Conservation (phyloP, 768 basidiomycete species). For the Pisolithus marmoratus region DNA sequence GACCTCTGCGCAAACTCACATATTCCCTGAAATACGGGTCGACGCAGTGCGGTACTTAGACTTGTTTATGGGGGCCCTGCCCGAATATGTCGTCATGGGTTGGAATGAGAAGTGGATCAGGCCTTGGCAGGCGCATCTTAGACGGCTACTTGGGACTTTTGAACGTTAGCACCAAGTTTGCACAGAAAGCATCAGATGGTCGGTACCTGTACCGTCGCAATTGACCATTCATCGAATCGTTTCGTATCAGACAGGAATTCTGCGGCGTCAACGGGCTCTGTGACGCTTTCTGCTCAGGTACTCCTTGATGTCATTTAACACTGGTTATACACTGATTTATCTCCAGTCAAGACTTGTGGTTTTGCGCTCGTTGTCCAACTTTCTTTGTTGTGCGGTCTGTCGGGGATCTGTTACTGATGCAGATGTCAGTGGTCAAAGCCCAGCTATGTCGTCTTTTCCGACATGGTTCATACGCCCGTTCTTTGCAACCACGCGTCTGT, state of each 20-base stretch:
- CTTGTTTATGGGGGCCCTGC: constrained; percentile 65
- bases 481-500: constrained; percentile 50
- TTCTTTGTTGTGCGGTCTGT: constrained; percentile 48
- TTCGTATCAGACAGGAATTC: constrained; percentile 20
- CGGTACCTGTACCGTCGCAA: constrained; percentile 5
- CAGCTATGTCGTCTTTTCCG: constrained; percentile 26
- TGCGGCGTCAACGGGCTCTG: constrained; percentile 59
- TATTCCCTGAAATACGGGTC: constrained; percentile 91
- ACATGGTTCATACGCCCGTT: constrained; percentile 64
- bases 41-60: constrained; percentile 82
- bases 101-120: constrained; percentile 53
- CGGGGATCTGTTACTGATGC: constrained; percentile 10
- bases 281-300: constrained; percentile 61
- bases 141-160: constrained; percentile 81
- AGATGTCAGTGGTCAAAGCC: constrained; percentile 8
- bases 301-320: neutral
- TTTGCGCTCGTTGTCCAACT: constrained; percentile 62
- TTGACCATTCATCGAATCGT: neutral
- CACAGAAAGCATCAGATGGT: constrained; percentile 45
- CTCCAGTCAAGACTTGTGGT: constrained; percentile 74
- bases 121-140: constrained; percentile 59
- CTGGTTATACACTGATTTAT: constrained; percentile 4
- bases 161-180: constrained; percentile 59
- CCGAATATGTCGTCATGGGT: constrained; percentile 57
- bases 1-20: constrained; percentile 88